Conservation (phyloP, 441 rosid species). For the Adansonia grandidieri region DNA sequence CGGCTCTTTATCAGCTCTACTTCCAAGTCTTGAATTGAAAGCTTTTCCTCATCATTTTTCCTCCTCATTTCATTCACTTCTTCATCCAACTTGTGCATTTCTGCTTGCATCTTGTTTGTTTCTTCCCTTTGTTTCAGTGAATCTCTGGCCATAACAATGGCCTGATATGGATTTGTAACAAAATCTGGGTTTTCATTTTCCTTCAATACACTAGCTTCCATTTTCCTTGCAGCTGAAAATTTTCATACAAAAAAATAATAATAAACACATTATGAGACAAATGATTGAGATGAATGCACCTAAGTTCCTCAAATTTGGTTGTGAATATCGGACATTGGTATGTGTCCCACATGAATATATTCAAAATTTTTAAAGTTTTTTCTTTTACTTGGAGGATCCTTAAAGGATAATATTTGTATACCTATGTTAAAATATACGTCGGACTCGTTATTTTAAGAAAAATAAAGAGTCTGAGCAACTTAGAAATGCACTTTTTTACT, state of each 20-base stretch:
- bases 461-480: not conserved
- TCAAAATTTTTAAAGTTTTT: too few species aligned
- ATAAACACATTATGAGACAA: not conserved
- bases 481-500: constrained; percentile 22
- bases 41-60: constrained; percentile 68
- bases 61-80: constrained; percentile 62
- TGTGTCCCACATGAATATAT: too few species aligned
- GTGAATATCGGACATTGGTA: too few species aligned
- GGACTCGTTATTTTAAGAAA: too few species aligned
- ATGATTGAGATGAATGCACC: not conserved
- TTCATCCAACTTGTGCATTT: constrained; percentile 65
- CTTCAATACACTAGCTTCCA: constrained; percentile 48
- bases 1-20: constrained; percentile 67
- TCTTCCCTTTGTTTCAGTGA: constrained; percentile 82
- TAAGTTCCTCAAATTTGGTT: too few species aligned
- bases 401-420: too few species aligned
- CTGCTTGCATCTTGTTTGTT: constrained; percentile 57
- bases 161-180: constrained; percentile 70
- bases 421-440: too few species aligned
- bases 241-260: not conserved
- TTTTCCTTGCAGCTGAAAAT: constrained; percentile 53
- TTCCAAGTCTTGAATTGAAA: constrained; percentile 78
- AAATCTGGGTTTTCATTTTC: constrained; percentile 77
- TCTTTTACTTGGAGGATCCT: too few species aligned
- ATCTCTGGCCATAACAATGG: constrained; percentile 75